These are phyloP conservation scores for Geoglossum cookeanum DNA, from an alignment of 2,329 filamentous ascomycete genomes.

Conservation along the genomic window DNA sequence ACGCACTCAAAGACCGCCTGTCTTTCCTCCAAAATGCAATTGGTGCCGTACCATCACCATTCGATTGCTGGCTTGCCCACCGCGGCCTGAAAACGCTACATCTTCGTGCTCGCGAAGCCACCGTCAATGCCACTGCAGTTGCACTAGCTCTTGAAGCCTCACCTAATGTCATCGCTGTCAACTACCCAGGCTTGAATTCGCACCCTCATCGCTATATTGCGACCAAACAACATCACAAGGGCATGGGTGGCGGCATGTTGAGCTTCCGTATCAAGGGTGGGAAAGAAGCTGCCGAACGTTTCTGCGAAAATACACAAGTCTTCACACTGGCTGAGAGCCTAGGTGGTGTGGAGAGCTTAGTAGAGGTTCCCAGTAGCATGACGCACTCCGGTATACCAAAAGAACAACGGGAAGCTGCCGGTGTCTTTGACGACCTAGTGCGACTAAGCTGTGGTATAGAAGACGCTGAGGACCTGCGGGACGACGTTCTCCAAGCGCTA, in stretches of 20 bases:
- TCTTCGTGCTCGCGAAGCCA: slow-evolving; percentile 72
- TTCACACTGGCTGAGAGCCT: slow-evolving; percentile 88
- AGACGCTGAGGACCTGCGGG: slow-evolving; percentile 65
- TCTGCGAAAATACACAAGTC: slow-evolving; percentile 76
- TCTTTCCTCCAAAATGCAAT: slow-evolving; percentile 94
- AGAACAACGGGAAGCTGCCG: slow-evolving; percentile 77
- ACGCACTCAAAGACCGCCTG: slow-evolving; percentile 56
- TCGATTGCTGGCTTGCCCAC: slow-evolving; percentile 97
- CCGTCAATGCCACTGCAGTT: slow-evolving; percentile 59
- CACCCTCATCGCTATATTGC: slow-evolving; percentile 78
- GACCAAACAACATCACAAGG: slow-evolving; percentile 77
- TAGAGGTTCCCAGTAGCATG: slow-evolving; percentile 89
- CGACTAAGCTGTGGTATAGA: slow-evolving; percentile 88
- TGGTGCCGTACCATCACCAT: slow-evolving; percentile 81
- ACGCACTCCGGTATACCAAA: slow-evolving; percentile 89
- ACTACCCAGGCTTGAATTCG: slow-evolving; percentile 81
- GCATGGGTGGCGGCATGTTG: slow-evolving; percentile 92
- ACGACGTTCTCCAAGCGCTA: slow-evolving; percentile 66
- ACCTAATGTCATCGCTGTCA: slow-evolving; percentile 69
- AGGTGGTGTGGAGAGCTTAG: slow-evolving; percentile 78
- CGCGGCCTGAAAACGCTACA: slow-evolving; percentile 93
- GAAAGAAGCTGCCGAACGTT: slow-evolving; percentile 65
- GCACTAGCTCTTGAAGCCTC: slow-evolving; percentile 61
- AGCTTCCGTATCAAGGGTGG: slow-evolving; percentile 88
- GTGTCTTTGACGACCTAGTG: slow-evolving; percentile 88